A percentile compares a stretch with the other conserved stretches of the same genome.
Conservation (phyloP, 495 filamentous ascomycete genomes). For the Hypoxylon perforatum region DNA sequence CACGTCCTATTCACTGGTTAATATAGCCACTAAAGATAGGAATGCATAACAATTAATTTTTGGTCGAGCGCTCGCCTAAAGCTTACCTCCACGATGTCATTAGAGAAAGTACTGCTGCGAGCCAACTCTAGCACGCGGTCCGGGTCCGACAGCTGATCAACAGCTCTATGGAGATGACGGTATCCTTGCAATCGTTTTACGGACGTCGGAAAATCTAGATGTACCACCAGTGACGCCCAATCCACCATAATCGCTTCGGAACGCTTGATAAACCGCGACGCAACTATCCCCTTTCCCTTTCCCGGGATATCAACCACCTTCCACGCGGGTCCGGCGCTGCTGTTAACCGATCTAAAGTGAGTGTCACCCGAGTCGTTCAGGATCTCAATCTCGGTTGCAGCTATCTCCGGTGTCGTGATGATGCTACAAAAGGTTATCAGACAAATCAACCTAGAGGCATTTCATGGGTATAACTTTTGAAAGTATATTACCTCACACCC, state of each 20-base stretch:
- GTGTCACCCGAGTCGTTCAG: conserved; percentile 41
- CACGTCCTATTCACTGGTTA: no score
- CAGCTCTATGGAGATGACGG: conserved; percentile 46
- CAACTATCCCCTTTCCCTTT: conserved; percentile 54
- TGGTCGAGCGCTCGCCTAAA: no score
- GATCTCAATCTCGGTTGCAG: conserved; percentile 40
- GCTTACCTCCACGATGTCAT: conserved; percentile 52
- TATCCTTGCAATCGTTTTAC: conserved; percentile 47
- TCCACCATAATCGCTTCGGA: conserved; percentile 52
- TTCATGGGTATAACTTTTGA: no score
- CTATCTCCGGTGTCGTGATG: conserved; percentile 50
- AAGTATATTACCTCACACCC: no score
- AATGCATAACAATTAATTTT: no score
- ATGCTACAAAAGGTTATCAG: no score
- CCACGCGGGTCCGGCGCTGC: conserved; percentile 28
- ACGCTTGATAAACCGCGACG: conserved; percentile 44
- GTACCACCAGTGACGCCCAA: conserved; percentile 50
- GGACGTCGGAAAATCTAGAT: conserved; percentile 46
- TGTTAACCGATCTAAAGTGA: conserved; percentile 18
- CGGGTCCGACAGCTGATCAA: conserved; percentile 48
- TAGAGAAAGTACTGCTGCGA: conserved; percentile 43
- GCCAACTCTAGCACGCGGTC: conserved; percentile 46
- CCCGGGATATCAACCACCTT: conserved; percentile 49
- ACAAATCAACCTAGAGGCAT: no score
- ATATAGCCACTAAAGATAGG: no score